Evolutionary conservation across 2,329 filamentous ascomycete genomes (phyloP).

Genomic region (Capronia coronata): DNA sequence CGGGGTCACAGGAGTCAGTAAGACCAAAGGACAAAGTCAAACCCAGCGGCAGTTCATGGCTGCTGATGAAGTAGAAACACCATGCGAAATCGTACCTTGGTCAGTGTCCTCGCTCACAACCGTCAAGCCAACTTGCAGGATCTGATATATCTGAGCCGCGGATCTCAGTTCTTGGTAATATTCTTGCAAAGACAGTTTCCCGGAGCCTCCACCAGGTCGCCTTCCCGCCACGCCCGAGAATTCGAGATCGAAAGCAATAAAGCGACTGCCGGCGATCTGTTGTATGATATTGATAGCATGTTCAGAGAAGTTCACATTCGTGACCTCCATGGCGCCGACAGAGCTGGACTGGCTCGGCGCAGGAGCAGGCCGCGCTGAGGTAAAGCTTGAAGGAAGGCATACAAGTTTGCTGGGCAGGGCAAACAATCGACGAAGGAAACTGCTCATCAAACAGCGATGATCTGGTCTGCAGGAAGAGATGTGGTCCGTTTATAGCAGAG

Average conservation of each 20-base stretch:
- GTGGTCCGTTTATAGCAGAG: neutral
- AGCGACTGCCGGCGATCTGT: constrained; percentile 53
- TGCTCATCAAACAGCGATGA: constrained; percentile 6
- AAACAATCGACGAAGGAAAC: constrained; percentile 13
- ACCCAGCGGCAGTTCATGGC: neutral
- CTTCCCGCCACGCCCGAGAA: constrained; percentile 54
- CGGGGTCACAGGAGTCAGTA: neutral
- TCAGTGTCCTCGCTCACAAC: constrained; percentile 53
- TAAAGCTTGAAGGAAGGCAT: constrained; percentile 11
- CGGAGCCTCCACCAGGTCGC: constrained; percentile 26
- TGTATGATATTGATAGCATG: constrained; percentile 45
- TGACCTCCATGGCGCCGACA: constrained; percentile 27
- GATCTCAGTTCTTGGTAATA: constrained; percentile 55
- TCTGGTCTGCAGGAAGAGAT: neutral
- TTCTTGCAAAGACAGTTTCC: constrained; percentile 49
- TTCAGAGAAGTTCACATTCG: constrained; percentile 19
- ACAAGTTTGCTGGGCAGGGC: constrained; percentile 11
- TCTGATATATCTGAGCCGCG: constrained; percentile 57
- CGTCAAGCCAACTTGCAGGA: constrained; percentile 62
- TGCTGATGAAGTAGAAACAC: too few relatives aligned
- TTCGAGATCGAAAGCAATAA: constrained; percentile 61
- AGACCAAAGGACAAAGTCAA: neutral
- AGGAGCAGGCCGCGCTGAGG: constrained; percentile 1
- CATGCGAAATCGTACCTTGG: constrained; percentile 36
- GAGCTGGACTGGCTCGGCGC: constrained; percentile 1